phyloP scores from a whole-genome alignment of 140 eudicot genomes.

The Cichorium intybus region DNA sequence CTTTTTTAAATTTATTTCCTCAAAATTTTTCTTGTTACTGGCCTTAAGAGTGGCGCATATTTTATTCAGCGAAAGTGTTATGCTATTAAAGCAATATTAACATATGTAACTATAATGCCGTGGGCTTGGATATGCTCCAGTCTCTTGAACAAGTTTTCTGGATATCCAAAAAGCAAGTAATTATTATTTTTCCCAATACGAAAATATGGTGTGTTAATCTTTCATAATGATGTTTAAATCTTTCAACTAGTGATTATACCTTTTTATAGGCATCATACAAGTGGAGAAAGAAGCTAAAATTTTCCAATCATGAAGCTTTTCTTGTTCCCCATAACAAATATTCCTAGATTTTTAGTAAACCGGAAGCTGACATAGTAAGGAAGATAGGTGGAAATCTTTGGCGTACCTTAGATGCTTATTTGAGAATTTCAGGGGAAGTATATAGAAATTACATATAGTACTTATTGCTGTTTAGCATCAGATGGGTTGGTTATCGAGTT shows the following conservation, averaged over 20 bases:
- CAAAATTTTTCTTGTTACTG: background rate
- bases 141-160: too few species aligned
- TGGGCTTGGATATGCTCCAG: background rate
- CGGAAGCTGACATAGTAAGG: background rate
- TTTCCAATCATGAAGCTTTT: slow-evolving; percentile 14
- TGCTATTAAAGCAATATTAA: background rate
- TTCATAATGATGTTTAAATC: background rate
- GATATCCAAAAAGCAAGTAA: too few species aligned
- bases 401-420: too few species aligned
- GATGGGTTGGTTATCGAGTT: slow-evolving; percentile 16
- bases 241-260: slow-evolving; percentile 8
- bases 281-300: slow-evolving; percentile 29
- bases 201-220: background rate
- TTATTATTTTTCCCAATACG: too few species aligned
- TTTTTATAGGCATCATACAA: slow-evolving; percentile 17
- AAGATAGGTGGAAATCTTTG: too few species aligned
- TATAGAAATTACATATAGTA: slow-evolving; percentile 3
- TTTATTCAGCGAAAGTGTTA: background rate
- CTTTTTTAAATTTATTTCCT: background rate
- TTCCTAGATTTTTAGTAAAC: slow-evolving; percentile 18
- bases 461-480: slow-evolving; percentile 14
- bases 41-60: background rate
- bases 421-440: background rate
- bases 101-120: background rate
- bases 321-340: slow-evolving; percentile 23